Evolutionary conservation across 345 rosid species (phyloP).

Genomic region (Luvunga scandens): DNA sequence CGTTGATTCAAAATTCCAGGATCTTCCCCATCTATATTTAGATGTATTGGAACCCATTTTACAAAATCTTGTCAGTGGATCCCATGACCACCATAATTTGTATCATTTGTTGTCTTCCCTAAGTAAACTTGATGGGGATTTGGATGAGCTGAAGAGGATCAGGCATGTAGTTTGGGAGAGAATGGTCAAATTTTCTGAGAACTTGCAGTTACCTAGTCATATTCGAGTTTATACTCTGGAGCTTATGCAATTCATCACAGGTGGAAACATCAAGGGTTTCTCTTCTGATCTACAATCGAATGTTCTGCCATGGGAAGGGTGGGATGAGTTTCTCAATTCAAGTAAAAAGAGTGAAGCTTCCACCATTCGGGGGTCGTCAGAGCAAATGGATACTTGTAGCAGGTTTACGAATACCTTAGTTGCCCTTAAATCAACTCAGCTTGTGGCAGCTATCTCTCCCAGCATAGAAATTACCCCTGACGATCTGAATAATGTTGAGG

Average conservation of each 20-base stretch:
- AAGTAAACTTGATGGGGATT: slow-evolving; percentile 69
- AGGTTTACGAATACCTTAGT: slow-evolving; percentile 76
- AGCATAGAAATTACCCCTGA: slow-evolving; percentile 65
- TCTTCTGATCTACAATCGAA: slow-evolving; percentile 51
- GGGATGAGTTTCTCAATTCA: slow-evolving; percentile 54
- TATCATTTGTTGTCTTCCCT: slow-evolving; percentile 67
- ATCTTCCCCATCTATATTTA: slow-evolving; percentile 60
- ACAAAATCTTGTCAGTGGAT: slow-evolving; percentile 48
- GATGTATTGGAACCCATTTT: slow-evolving; percentile 64
- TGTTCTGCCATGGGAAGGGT: slow-evolving; percentile 80
- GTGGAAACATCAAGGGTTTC: slow-evolving; percentile 54
- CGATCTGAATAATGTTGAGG: slow-evolving; percentile 50
- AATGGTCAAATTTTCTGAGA: slow-evolving; percentile 62
- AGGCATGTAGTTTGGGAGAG: slow-evolving; percentile 76
- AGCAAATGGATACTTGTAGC: slow-evolving; percentile 53
- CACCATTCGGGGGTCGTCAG: slow-evolving; percentile 33
- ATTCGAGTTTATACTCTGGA: slow-evolving; percentile 77
- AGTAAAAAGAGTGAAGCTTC: slow-evolving; percentile 42
- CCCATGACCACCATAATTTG: slow-evolving; percentile 47
- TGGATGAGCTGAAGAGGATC: slow-evolving; percentile 63
- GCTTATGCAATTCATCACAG: slow-evolving; percentile 77
- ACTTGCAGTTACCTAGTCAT: slow-evolving; percentile 71
- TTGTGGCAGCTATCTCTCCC: slow-evolving; percentile 59
- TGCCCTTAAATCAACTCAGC: slow-evolving; percentile 88
- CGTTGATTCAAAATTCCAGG: slow-evolving; percentile 28